phyloP scores from a whole-genome alignment of 768 basidiomycete genomes.

The Russula sp. region DNA sequence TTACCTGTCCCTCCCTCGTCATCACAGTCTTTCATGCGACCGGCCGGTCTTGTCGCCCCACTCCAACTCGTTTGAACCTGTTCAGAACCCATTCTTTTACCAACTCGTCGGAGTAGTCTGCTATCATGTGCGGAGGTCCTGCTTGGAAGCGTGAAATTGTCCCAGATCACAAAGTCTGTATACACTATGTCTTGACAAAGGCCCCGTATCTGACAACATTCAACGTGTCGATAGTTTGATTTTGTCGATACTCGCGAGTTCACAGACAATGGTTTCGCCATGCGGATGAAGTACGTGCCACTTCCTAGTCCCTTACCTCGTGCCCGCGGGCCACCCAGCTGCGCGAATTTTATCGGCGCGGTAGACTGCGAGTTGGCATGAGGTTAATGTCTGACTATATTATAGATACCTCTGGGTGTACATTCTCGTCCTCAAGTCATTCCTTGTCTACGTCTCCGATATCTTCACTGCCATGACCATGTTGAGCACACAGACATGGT shows the following conservation, averaged over 20 bases:
- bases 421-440: slow-evolving; percentile 88
- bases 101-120: slow-evolving; percentile 24
- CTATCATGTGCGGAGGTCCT: slow-evolving; percentile 61
- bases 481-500: slow-evolving; percentile 88
- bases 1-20: slow-evolving; percentile 7
- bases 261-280: slow-evolving; percentile 77
- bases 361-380: background rate
- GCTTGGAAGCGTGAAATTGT: slow-evolving; percentile 98
- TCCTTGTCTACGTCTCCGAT: slow-evolving; percentile 95
- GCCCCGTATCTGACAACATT: background rate
- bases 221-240: slow-evolving; percentile 64
- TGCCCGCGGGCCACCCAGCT: background rate
- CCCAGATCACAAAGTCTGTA: slow-evolving; percentile 89
- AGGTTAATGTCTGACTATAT: slow-evolving; percentile 2
- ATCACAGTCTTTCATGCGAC: slow-evolving; percentile 28
- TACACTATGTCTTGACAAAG: background rate
- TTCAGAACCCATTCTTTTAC: slow-evolving; percentile 16
- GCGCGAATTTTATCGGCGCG: background rate
- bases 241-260: slow-evolving; percentile 94
- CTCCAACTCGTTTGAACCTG: slow-evolving; percentile 26
- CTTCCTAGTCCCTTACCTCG: background rate
- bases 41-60: slow-evolving; percentile 28
- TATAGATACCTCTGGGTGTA: slow-evolving; percentile 89
- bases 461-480: slow-evolving; percentile 97
- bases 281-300: slow-evolving; percentile 69